Percentiles rank a stretch among this genome's conserved stretches.
phyloP scores from a whole-genome alignment of 1,284 basidiomycete species.

The Tetrapyrgos nigripes region DNA sequence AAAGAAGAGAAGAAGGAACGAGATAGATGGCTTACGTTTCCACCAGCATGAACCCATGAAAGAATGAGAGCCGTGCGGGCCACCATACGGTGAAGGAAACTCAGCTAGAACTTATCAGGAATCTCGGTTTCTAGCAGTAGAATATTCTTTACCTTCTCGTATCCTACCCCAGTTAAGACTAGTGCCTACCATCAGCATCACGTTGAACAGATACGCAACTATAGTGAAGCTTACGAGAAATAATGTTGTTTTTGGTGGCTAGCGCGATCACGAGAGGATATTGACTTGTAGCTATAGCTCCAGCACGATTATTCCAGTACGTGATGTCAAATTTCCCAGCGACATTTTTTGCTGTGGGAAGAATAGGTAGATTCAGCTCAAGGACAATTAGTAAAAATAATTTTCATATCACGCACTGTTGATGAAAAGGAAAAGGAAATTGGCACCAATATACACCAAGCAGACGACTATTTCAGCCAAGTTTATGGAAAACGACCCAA shows the following conservation, averaged over 20 bases:
- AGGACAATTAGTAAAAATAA: background rate
- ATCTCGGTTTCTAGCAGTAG: background rate
- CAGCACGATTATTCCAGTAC: slow-evolving; percentile 57
- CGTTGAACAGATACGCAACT: background rate
- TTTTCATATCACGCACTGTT: slow-evolving; percentile 45
- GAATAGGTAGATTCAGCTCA: background rate
- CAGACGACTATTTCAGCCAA: slow-evolving; percentile 55
- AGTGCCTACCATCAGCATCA: slow-evolving; percentile 2
- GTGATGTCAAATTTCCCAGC: slow-evolving; percentile 39
- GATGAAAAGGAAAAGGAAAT: slow-evolving; percentile 54
- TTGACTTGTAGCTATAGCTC: slow-evolving; percentile 57
- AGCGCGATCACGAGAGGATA: slow-evolving; percentile 64
- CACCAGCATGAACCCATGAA: slow-evolving; percentile 55
- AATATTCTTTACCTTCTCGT: slow-evolving; percentile 52
- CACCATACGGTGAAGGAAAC: slow-evolving; percentile 56
- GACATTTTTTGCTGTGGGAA: slow-evolving; percentile 40
- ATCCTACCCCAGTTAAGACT: slow-evolving; percentile 65
- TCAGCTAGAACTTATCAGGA: slow-evolving; percentile 40
- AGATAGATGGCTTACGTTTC: slow-evolving; percentile 42
- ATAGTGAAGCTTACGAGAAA: slow-evolving; percentile 51
- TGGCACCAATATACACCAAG: slow-evolving; percentile 47
- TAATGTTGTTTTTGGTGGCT: slow-evolving; percentile 68
- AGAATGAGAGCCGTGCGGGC: slow-evolving; percentile 55
- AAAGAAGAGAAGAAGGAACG: background rate
- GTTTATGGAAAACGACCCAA: slow-evolving; percentile 50